Base-by-base conservation (phyloP, 495 filamentous ascomycete species). In the Penicillium ucsense region DNA sequence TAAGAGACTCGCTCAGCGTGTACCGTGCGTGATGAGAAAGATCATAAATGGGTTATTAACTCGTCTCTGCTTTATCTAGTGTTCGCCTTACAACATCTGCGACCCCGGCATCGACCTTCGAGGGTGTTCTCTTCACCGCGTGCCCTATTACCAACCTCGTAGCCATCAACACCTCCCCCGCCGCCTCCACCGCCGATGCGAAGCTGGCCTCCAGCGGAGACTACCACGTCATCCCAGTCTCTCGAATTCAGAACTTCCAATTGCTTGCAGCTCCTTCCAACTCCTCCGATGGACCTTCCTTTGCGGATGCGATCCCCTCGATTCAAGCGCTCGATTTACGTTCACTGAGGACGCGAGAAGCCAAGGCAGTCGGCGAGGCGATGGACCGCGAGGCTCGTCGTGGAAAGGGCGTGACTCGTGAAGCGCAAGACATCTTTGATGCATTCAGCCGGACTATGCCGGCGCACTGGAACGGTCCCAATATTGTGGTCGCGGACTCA, bases 351-450 rank as follows among this genome's bases (percentile, higher is more conserved):
- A 55, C 65, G 8, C 69, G 81, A 7, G 80, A 80, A 59, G 70
- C 72, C 12, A 74, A 67, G 41, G 74, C 75, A 7, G 57, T 83
- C 11, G 59, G 64, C 33, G 72, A 75, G 33, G 56, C 81, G 37
- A 73, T 76, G 35, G 78, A 82, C 44, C 61, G 63, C 10, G 78
- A 80, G 45, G 67, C 71, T 10, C 73, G 62, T 38, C 70, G 72
- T 41, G 82, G 81, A 7, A 81, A 77, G 55, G 79, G 77, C 5
- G 83, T 85, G 10, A 80, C 70, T 31, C 76, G 68, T 41, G 83
- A 85, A 50, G 81, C 74, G 20, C 83, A 87, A 60, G 83, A 84
- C 38, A 72, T 87, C 8, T 87, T 84, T 52, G 81, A 87, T 65
- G 73, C 74, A 3, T 69, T 87, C 43, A 70, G 67, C 43, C 71